Conservation (phyloP, 1,284 basidiomycete genomes). For the Fomes fomentarius region DNA sequence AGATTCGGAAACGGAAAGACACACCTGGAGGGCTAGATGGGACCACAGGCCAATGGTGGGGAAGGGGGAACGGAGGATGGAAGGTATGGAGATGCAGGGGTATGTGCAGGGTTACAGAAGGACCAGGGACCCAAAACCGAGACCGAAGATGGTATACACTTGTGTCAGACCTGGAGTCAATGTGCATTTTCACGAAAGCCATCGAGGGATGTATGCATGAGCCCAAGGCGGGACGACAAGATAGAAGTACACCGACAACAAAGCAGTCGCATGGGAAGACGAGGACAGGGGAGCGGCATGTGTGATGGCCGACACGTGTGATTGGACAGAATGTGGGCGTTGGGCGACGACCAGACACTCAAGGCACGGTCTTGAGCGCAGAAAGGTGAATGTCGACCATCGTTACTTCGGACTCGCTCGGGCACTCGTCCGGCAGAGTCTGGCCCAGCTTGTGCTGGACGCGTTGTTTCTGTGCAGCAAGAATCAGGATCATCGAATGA, state of each 20-base stretch:
- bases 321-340: background rate
- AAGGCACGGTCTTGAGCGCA: background rate
- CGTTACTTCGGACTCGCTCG: conserved; percentile 19
- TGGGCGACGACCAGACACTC: background rate
- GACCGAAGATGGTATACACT: background rate
- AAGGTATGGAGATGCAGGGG: background rate
- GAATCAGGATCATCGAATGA: conserved; percentile 1
- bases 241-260: background rate
- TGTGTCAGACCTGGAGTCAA: background rate
- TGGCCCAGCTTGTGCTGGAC: conserved; percentile 13
- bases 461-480: conserved; percentile 13
- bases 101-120: background rate
- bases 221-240: too few relatives aligned
- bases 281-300: background rate
- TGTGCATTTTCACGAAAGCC: background rate
- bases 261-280: background rate
- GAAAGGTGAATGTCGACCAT: conserved; percentile 17
- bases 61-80: background rate
- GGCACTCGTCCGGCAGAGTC: conserved; percentile 4
- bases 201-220: too few relatives aligned
- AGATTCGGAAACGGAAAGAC: background rate
- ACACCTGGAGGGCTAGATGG: background rate
- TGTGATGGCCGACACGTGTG: too few relatives aligned
- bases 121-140: background rate
- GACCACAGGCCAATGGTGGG: background rate